Base-by-base conservation (phyloP, 1,139 yeast genomes). In the Saccharomyces uvarum region DNA sequence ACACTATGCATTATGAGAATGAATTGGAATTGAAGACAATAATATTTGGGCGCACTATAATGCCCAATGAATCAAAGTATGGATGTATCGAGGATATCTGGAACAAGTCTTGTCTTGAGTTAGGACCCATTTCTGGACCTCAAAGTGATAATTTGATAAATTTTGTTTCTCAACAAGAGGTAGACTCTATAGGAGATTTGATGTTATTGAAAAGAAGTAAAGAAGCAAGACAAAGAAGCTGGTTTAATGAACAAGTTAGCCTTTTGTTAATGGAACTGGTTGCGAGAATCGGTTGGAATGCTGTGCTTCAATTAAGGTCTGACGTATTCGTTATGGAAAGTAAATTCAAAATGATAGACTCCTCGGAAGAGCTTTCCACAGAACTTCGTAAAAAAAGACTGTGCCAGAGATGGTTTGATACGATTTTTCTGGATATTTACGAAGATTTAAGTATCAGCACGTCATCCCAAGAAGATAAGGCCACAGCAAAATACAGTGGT, bases 281-380 rank as follows among this genome's bases (percentile, higher is more conserved):
- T 42, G 75, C 78, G 55, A 77, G 80, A 55, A 78, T 86, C 28
- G 97, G 97, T 2, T 91, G 98, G 98, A 90, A 88, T 61, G 79
- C 83, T 14, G 75, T 91, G 54, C 76, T 91, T 65, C 81, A 80
- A 62, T 77, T 83, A 55, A 80, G 98, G 61, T 88, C 96, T 4
- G 80, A 82, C 56, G 91, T 89, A 1, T 91, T 91, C 69, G 91
- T 91, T 47, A 91, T 91, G 97, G 97, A 90, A 68, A 91, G 87
- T 58, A 38, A 38, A 19, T 38, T 38, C 26, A 38, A 38, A 38
- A 38, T 38, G 44, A 38, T 38, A 38, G 97, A 91, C 65, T 87
- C 87, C 44, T 21, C 51, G 13, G 55, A 49, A 13, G 54, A 53
- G 4, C 44, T 48, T 42, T 29, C 42, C 16, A 24, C 50, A n/a